These are phyloP conservation scores for Purshia tridentata DNA, from an alignment of 306 rosid species.

Conservation along the genomic window DNA sequence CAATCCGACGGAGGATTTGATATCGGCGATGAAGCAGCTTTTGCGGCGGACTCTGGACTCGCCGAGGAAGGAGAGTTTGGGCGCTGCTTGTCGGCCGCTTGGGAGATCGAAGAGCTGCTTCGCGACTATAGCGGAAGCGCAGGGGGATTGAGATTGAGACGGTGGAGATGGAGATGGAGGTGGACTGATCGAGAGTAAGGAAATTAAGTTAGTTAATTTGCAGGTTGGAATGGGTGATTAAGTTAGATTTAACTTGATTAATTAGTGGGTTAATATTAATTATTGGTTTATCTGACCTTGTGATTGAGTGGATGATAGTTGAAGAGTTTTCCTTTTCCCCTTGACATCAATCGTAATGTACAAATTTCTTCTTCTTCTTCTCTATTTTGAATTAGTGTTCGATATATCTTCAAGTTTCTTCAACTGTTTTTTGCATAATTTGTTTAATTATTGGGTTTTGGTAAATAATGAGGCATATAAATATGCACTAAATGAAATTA, in stretches of 20 bases:
- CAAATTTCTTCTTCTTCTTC: neutral
- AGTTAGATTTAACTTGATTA: too few species aligned
- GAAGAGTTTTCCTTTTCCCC: slow-evolving; percentile 24
- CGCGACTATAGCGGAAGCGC: slow-evolving; percentile 26
- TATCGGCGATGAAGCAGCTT: slow-evolving; percentile 58
- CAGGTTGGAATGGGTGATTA: too few species aligned
- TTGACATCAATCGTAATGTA: slow-evolving; percentile 27
- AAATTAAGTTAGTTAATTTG: too few species aligned
- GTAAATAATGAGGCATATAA: too few species aligned
- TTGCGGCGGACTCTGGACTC: slow-evolving; percentile 55
- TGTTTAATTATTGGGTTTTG: too few species aligned
- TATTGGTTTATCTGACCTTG: slow-evolving; percentile 16
- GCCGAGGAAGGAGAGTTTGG: slow-evolving; percentile 23
- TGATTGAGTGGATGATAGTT: slow-evolving; percentile 38
- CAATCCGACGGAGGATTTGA: slow-evolving; percentile 48
- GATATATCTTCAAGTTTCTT: too few species aligned
- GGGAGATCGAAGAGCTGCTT: slow-evolving; percentile 52
- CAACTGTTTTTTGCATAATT: too few species aligned
- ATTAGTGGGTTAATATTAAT: neutral
- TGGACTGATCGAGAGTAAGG: too few species aligned
- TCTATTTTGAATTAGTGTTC: neutral
- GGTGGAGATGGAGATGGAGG: too few species aligned
- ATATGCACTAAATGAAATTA: too few species aligned
- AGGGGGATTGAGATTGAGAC: neutral
- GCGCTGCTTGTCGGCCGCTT: slow-evolving; percentile 22